Percentiles rank a stretch among this genome's conserved stretches.
Evolutionary conservation across 2,329 filamentous ascomycete species (phyloP).

Genomic region (Coniochaeta ligniaria): DNA sequence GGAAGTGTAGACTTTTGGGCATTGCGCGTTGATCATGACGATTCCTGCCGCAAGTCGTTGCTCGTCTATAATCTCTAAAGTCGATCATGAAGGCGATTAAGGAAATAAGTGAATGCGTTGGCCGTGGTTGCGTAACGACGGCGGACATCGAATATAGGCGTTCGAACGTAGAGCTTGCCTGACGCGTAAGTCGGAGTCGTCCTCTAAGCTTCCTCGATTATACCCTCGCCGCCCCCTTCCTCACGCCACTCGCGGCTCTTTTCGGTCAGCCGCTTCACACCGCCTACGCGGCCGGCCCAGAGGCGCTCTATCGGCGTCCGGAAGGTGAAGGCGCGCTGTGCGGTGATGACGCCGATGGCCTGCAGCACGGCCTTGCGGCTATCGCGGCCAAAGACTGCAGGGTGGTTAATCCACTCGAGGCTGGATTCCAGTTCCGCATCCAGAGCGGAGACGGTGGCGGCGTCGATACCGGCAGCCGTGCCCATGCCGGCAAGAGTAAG

Average conservation of each 20-base stretch:
- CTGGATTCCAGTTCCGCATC: conserved; percentile 86
- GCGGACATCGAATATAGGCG: background rate
- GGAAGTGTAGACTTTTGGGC: background rate
- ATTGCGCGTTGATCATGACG: conserved; percentile 1
- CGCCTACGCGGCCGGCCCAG: conserved; percentile 77
- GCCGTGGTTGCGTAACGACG: background rate
- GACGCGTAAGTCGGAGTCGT: background rate
- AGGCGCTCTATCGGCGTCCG: conserved; percentile 81
- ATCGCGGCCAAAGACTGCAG: conserved; percentile 88
- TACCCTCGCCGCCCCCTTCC: conserved; percentile 65
- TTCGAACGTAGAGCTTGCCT: background rate
- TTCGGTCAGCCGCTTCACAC: conserved; percentile 75
- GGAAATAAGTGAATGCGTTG: background rate
- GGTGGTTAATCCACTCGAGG: conserved; percentile 96
- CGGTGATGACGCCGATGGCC: conserved; percentile 93
- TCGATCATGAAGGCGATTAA: background rate
- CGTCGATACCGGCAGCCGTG: conserved; percentile 66
- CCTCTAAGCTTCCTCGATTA: conserved; percentile 51
- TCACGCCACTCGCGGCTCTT: conserved; percentile 89
- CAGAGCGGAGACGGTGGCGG: conserved; percentile 72
- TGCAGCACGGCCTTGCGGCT: conserved; percentile 93
- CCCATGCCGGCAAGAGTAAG: conserved; percentile 42
- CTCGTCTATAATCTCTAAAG: conserved; percentile 3
- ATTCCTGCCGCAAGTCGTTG: background rate
- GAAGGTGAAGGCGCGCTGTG: conserved; percentile 89